Evolutionary conservation across 2,329 filamentous ascomycete genomes (phyloP), one percentile per base, ranked within the genome.

Genomic region (Proliferodiscus dingleyae): DNA sequence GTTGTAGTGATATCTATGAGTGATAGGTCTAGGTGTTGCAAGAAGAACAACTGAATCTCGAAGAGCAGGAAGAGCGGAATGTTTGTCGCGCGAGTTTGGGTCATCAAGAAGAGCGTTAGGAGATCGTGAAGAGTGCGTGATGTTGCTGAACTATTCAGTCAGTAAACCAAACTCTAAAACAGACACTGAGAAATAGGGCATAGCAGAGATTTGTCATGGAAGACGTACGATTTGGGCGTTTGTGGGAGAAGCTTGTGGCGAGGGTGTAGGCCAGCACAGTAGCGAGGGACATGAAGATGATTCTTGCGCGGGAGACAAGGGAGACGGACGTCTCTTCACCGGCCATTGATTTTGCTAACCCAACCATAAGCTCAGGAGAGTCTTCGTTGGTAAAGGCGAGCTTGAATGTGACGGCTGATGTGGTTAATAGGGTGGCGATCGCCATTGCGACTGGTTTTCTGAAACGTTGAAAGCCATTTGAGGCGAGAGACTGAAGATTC

Each of bases 351-450:
- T 59, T 63, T 7, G 69, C 65, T 16, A 71, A 47, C 3, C 68
- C 60, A 13, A 68, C 64, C 19, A 91, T 71, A 7, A 95, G 73
- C 64, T 97, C 93, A 0, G 91, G 90, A 0, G 90, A 87, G 64
- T 97, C 93, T 43, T 89, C 83, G 37, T 81, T 78, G 0, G 89
- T 93, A 62, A 96, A 97, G 2, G 84, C 83, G 19, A 96, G 69
- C 67, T 98, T 98, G 73, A 97, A 98, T 3, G 83, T 73, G 18
- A 93, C 75, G 0, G 87, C 85, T 13, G 75, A 70, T 8, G 71
- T 62, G 3, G 73, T 68, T 3, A 81, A 54, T 6, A 66, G 57
- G 9, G 74, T 58, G 2, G 66, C 65, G 15, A 68, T 43, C 3
- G 60, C 19, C 9, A 54, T 57, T 46, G 61, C 60, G 21, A 62